Percentiles rank a stretch among this genome's conserved stretches.
Conservation (phyloP, 371 early-diverging fungal genomes). For the Mucor ambiguus region DNA sequence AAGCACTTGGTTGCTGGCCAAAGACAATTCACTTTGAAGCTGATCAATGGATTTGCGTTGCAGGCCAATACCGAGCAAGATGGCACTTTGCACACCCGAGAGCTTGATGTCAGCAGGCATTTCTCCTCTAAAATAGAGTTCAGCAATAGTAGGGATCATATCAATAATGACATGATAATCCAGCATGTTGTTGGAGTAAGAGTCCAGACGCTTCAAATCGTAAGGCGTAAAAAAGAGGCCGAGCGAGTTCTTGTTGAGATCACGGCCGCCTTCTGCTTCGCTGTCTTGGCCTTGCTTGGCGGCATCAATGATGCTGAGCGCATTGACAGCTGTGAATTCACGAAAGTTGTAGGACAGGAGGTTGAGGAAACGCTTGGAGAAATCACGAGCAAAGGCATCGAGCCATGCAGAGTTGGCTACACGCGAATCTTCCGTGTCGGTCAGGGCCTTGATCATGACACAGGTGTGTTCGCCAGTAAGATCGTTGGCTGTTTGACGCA, state of each 20-base stretch:
- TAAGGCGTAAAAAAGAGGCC: constrained; percentile 74
- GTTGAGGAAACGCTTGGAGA: constrained; percentile 84
- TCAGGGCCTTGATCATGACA: constrained; percentile 90
- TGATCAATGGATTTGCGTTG: constrained; percentile 91
- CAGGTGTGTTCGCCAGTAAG: constrained; percentile 98
- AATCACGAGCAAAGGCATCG: constrained; percentile 84
- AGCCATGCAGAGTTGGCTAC: constrained; percentile 70
- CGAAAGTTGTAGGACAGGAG: constrained; percentile 89
- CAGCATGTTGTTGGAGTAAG: constrained; percentile 91
- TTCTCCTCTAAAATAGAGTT: constrained; percentile 74
- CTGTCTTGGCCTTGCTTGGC: constrained; percentile 50
- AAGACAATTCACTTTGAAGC: constrained; percentile 80
- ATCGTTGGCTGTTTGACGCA: constrained; percentile 97
- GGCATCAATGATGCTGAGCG: constrained; percentile 83
- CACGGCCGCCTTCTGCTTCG: constrained; percentile 26
- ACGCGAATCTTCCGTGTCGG: constrained; percentile 50
- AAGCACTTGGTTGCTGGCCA: constrained; percentile 85
- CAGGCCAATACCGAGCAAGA: constrained; percentile 87
- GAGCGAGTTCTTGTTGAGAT: constrained; percentile 57
- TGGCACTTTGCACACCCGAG: constrained; percentile 86
- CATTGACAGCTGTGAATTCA: constrained; percentile 81
- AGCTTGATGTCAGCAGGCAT: constrained; percentile 64
- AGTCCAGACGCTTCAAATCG: constrained; percentile 94
- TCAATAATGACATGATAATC: constrained; percentile 98
- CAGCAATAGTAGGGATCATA: constrained; percentile 83